Evolutionary conservation across 176 grass and related monocot genomes (phyloP).

Genomic region (Lolium rigidum): DNA sequence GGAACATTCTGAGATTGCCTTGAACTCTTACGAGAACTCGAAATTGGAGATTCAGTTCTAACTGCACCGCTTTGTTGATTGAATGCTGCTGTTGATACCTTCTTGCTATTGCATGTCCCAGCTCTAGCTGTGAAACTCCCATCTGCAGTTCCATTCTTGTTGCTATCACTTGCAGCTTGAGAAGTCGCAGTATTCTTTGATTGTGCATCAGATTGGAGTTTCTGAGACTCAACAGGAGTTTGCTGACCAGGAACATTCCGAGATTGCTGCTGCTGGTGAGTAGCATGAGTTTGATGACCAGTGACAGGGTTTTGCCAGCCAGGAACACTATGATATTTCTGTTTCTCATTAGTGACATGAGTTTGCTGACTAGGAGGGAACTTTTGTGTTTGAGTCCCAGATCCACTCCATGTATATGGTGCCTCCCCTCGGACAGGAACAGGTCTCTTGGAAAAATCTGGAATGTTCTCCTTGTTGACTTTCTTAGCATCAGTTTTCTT

Average conservation of each 20-base stretch:
- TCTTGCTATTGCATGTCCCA: conserved; percentile 38
- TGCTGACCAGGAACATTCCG: conserved; percentile 10
- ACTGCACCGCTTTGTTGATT: conserved; percentile 8
- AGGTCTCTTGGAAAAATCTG: conserved; percentile 51
- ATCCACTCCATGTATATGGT: conserved; percentile 22
- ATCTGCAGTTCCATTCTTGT: conserved; percentile 6
- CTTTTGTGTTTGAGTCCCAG: conserved; percentile 30
- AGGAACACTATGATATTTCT: conserved; percentile 6
- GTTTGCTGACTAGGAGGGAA: conserved; percentile 31
- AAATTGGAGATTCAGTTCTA: conserved; percentile 16
- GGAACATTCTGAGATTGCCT: background rate
- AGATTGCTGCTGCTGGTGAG: conserved; percentile 25
- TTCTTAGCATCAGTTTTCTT: conserved; percentile 43
- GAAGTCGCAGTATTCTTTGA: conserved; percentile 25
- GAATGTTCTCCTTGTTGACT: conserved; percentile 41
- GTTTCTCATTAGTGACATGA: background rate
- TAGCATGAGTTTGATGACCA: conserved; percentile 5
- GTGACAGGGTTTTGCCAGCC: conserved; percentile 30
- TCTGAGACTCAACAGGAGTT: conserved; percentile 22
- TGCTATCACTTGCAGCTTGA: background rate
- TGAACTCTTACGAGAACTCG: conserved; percentile 40
- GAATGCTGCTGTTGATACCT: conserved; percentile 9
- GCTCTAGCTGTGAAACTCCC: conserved; percentile 17
- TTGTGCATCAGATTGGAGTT: background rate
- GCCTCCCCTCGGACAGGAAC: background rate